Base-by-base conservation (phyloP, 257 asterid species). In the Jacaranda copaia region DNA sequence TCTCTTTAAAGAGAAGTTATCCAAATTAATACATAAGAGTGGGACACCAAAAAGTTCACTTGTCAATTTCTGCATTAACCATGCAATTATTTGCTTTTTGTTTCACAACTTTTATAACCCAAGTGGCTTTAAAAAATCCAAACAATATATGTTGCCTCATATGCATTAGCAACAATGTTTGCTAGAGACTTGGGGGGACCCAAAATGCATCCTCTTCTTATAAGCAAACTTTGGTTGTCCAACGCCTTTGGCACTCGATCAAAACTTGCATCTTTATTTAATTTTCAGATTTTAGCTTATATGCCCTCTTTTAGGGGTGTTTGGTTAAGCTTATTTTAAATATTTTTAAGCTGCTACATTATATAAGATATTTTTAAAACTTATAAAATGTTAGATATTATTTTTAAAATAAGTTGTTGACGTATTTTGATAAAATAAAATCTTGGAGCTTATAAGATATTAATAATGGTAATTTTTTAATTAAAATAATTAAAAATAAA, bases 1-100 rank as follows among this genome's bases (percentile, higher is more conserved):
- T 18, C 36, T 18, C 62, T 56, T 56, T 56, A 56, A 56, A 56
- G 62, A 5, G 62, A 56, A 56, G 62, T 56, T 8, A 56, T 56
- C 62, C 62, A 56, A 16, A 56, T 56, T 19, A 56, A 36, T 56
- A 20, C 12, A 56, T 56, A 36, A 18, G 10, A 56, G 8, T n/a
- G 13, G 35, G 36, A 56, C 62, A 18, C 40, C 35, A 0, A 32
- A 59, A 59, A 10, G 42, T 8, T 10, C 43, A 59, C 19, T 25
- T 25, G 15, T 59, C 16, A 57, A 18, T 18, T 18, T 5, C 25
- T 25, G 20, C 8, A 56, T 56, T 16, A 7, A 16, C 36, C 62
- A 16, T 56, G 62, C 36, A 56, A 16, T 56, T 49, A 49, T 49
- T 49, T 49, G 12, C 2, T 2, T 49, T 49, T 16, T 13, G 1